Evolutionary conservation across 306 rosid genomes (phyloP), one percentile per base, ranked within the genome.

Genomic region (Ceratonia siliqua): DNA sequence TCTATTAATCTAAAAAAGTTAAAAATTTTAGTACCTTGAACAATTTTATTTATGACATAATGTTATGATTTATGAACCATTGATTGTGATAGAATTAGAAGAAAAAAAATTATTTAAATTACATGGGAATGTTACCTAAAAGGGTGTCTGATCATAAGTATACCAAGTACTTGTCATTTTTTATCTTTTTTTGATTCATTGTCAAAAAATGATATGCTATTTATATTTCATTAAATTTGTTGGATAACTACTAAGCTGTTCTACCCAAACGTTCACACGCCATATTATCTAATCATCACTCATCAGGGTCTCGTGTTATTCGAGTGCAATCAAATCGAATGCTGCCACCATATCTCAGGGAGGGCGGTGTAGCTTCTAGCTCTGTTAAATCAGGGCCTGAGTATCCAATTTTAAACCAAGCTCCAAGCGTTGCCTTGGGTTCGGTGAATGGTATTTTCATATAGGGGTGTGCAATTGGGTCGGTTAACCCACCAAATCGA

Each of bases 401-500:
- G 69, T 43, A 73, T 39, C 66, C 77, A 52, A 69, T 41, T 48
- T 49, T 46, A 35, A 65, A 59, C 68, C 84, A 62, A 58, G 38
- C 68, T 57, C 74, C 43, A 50, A 67, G 79, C 13, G 30, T 4
- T 58, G 35, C 64, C 49, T 78, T 71, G 30, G 50, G 77, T 18
- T n/a, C 59, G 32, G 67, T 70, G 38, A 30, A 39, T 70, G 85
- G 83, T 48, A 62, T 18, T 43, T 83, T 81, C 81, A 79, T 78
- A 1, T 85, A 83, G n/a, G n/a, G n/a, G n/a, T n/a, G n/a, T n/a
- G n/a, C n/a, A n/a, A n/a, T n/a, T n/a, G n/a, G n/a, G n/a, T n/a
- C n/a, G n/a, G n/a, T n/a, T n/a, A n/a, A n/a, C n/a, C n/a, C n/a
- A n/a, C n/a, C n/a, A n/a, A n/a, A n/a, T n/a, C n/a, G n/a, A n/a